phyloP scores from a whole-genome alignment of 2,329 filamentous ascomycete species.

The Trichothecium sympodiale region DNA sequence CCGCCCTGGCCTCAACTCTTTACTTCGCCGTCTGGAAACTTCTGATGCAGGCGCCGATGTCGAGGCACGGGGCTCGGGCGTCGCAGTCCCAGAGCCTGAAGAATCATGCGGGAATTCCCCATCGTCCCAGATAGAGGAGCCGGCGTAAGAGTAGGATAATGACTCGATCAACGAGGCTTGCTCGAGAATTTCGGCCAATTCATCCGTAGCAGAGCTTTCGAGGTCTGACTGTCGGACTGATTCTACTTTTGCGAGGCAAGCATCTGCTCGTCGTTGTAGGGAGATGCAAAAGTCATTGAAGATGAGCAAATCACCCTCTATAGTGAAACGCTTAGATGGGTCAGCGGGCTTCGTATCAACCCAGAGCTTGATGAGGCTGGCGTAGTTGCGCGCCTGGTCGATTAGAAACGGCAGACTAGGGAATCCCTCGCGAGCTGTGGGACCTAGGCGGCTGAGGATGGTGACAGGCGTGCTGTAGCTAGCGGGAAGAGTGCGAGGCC shows the following conservation, averaged over 20 bases:
- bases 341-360: conserved; percentile 42
- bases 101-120: conserved; percentile 15
- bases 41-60: not conserved
- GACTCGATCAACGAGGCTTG: conserved; percentile 26
- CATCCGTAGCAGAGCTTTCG: conserved; percentile 9
- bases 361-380: conserved; percentile 74
- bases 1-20: conserved; percentile 18
- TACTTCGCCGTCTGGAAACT: conserved; percentile 16
- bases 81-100: conserved; percentile 39
- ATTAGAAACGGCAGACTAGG: conserved; percentile 88
- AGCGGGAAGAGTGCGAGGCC: conserved; percentile 56
- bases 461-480: conserved; percentile 89
- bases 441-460: conserved; percentile 72
- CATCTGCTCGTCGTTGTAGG: conserved; percentile 39
- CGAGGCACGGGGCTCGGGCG: not conserved
- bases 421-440: conserved; percentile 79
- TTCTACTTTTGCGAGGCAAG: conserved; percentile 40
- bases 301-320: conserved; percentile 38
- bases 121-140: conserved; percentile 17
- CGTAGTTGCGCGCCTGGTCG: conserved; percentile 77
- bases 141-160: conserved; percentile 17
- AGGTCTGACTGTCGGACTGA: conserved; percentile 26
- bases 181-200: conserved; percentile 38
- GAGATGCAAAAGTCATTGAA: conserved; percentile 41
- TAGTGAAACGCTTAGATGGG: conserved; percentile 14